Evolutionary conservation across 1,139 yeast genomes (phyloP), one percentile per base, ranked within the genome.

Genomic region (Schwanniomyces etchellsii): DNA sequence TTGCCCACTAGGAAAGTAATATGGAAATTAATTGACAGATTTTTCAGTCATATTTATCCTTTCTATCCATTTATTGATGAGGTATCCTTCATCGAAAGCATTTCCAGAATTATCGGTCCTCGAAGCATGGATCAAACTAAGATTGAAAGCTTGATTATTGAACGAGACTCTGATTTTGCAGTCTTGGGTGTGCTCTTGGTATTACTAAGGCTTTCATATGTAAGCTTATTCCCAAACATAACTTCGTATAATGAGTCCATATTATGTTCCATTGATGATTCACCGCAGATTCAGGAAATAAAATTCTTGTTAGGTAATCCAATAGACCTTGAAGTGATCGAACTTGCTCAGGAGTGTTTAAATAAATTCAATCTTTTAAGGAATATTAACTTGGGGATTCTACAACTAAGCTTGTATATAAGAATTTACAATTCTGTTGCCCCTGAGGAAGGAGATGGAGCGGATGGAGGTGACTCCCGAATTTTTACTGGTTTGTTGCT

Each of bases 391-490:
- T 41, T 76, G 30, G 57, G 65, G 0, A 64, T 75, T 5, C 55
- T 77, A 32, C 81, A 77, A 42, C 66, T 75, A 31, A 56, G 69
- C 1, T 39, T 69, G 10, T 40, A 62, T 26, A 39, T 56, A 24
- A 49, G 74, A 35, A 37, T 57, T 12, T 71, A 71, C 45, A 63
- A 60, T 28, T 44, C 48, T 29, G 43, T 51, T 37, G 61, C 77
- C 0, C 77, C 76, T 2, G 77, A 72, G 43, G 75, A 70, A 40
- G 74, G 77, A 11, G 65, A 63, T 29, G 57, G 54, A 5, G 57
- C 60, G 3, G 74, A 71, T 36, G 78, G 75, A 21, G 71, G 74
- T 6, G 74, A 70, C 39, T 58, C 67, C 1, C 52, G 50, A 26
- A 50, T 60, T 2, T 55, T 53, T 33, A 62, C 52, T 33, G 68